Conservation (phyloP, 495 filamentous ascomycete genomes). For the Penicillium lividum region DNA sequence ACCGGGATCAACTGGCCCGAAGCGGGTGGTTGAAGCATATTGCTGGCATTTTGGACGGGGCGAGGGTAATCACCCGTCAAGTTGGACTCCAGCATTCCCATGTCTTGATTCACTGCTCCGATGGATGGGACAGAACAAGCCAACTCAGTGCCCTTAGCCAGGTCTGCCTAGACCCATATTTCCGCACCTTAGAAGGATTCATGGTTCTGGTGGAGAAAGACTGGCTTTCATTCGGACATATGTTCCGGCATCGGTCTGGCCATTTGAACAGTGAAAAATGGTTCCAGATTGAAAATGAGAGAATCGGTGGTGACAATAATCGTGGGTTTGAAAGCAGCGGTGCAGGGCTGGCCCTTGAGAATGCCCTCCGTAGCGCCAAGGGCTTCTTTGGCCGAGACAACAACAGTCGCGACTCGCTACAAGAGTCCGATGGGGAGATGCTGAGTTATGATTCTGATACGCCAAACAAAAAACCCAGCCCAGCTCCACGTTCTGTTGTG, state of each 20-base stretch:
- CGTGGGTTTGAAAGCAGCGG: constrained; percentile 55
- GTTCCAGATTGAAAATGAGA: constrained; percentile 81
- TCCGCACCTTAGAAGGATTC: constrained; percentile 92
- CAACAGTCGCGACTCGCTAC: constrained; percentile 61
- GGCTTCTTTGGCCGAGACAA: constrained; percentile 86
- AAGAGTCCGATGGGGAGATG: constrained; percentile 62
- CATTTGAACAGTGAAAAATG: constrained; percentile 89
- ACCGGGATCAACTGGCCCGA: constrained; percentile 74
- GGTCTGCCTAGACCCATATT: constrained; percentile 93
- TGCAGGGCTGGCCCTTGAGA: constrained; percentile 77
- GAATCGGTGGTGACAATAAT: constrained; percentile 49
- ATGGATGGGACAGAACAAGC: constrained; percentile 97
- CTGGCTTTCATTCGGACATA: constrained; percentile 96
- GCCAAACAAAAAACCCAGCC: constrained; percentile 45
- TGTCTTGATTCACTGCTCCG: constrained; percentile 95
- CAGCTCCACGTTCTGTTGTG: constrained; percentile 35
- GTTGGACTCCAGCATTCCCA: constrained; percentile 91
- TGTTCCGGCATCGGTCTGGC: constrained; percentile 89
- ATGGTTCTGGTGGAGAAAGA: constrained; percentile 96
- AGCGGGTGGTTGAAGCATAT: constrained; percentile 96
- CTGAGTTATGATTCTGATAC: constrained; percentile 54
- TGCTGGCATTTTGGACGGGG: constrained; percentile 76
- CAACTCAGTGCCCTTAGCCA: constrained; percentile 94
- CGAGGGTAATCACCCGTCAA: constrained; percentile 79
- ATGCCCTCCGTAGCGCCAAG: constrained; percentile 82